Evolutionary conservation across 2,329 filamentous ascomycete species (phyloP).

Genomic region (Didymella pinodella): DNA sequence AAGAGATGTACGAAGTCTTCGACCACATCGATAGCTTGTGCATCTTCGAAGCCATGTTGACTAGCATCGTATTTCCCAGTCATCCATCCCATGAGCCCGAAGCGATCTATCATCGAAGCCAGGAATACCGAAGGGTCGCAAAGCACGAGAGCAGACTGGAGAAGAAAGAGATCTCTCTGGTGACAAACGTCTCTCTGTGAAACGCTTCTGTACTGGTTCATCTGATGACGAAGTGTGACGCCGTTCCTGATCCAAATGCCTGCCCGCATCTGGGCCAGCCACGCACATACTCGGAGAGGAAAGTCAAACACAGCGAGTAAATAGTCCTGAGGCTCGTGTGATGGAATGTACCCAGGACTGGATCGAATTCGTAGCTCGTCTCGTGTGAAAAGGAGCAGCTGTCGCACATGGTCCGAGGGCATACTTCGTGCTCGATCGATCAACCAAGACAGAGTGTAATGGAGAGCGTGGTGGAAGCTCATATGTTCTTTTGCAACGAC

Average conservation of each 20-base stretch:
- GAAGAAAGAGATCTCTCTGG: slow-evolving; percentile 90
- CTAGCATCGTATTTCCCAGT: slow-evolving; percentile 77
- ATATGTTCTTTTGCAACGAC: slow-evolving; percentile 88
- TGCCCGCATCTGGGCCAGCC: slow-evolving; percentile 97
- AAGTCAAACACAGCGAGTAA: slow-evolving; percentile 91
- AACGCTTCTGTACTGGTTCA: slow-evolving; percentile 90
- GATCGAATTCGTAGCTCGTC: slow-evolving; percentile 73
- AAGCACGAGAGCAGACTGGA: slow-evolving; percentile 89
- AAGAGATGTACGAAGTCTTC: slow-evolving; percentile 96
- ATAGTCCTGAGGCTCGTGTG: slow-evolving; percentile 75
- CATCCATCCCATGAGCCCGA: slow-evolving; percentile 87
- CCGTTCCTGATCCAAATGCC: slow-evolving; percentile 99
- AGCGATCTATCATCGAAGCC: slow-evolving; percentile 89
- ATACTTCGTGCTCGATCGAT: slow-evolving; percentile 87
- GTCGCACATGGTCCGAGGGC: slow-evolving; percentile 69
- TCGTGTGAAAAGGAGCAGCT: slow-evolving; percentile 74
- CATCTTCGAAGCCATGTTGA: slow-evolving; percentile 77
- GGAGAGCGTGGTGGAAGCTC: slow-evolving; percentile 96
- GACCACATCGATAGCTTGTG: slow-evolving; percentile 87
- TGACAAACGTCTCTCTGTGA: slow-evolving; percentile 90
- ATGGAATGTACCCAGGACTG: slow-evolving; percentile 65
- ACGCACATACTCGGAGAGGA: slow-evolving; percentile 90
- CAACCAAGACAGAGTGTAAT: slow-evolving; percentile 96
- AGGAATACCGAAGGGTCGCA: slow-evolving; percentile 85
- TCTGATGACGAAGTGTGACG: slow-evolving; percentile 93